Evolutionary conservation across 1,139 yeast genomes (phyloP).

Genomic region (Debaryomycetaceae sp.): DNA sequence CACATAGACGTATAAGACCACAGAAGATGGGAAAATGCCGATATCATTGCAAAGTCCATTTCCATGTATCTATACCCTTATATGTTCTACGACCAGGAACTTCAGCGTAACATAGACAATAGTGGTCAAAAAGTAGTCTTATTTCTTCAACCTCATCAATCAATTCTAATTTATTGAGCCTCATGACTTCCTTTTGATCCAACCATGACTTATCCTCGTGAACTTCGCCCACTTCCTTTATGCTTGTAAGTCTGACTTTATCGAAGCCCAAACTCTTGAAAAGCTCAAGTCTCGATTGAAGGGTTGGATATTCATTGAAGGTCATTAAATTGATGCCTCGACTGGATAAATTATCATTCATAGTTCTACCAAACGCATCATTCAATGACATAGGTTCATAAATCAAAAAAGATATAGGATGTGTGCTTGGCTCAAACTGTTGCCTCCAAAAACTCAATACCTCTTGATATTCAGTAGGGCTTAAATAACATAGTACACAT

Average conservation of each 20-base stretch:
- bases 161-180: conserved; percentile 66
- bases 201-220: conserved; percentile 49
- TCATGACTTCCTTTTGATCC: conserved; percentile 36
- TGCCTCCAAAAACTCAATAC: conserved; percentile 44
- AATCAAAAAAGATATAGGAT: conserved; percentile 44
- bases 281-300: conserved; percentile 43
- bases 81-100: not conserved
- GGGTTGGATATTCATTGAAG: conserved; percentile 32
- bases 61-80: conserved; percentile 5
- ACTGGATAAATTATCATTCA: conserved; percentile 66
- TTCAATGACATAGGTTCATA: conserved; percentile 83
- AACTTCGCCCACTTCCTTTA: conserved; percentile 57
- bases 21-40: too few species aligned
- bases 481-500: conserved; percentile 83
- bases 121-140: conserved; percentile 68
- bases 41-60: conserved; percentile 2
- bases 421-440: conserved; percentile 10
- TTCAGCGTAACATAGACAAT: conserved; percentile 44
- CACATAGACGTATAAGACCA: too few species aligned
- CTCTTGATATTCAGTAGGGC: conserved; percentile 51
- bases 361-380: conserved; percentile 77
- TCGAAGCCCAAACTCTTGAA: conserved; percentile 16
- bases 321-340: conserved; percentile 75
- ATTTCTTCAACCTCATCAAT: conserved; percentile 91
- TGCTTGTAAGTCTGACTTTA: conserved; percentile 40